These are phyloP conservation scores for Neurospora africana DNA, from an alignment of 495 filamentous ascomycete species.

Conservation along the genomic window DNA sequence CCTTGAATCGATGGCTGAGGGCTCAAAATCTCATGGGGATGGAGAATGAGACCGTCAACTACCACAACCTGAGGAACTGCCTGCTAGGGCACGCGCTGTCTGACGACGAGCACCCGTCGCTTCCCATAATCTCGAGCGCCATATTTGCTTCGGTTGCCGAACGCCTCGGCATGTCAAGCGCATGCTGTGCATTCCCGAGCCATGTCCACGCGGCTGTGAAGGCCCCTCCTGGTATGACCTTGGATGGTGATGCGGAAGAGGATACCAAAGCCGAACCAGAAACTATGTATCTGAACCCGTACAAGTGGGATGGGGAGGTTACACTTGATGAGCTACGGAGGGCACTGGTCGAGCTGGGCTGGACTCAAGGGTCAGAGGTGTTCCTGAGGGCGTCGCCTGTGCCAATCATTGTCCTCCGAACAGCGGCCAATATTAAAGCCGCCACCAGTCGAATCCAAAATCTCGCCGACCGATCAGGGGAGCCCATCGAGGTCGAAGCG, in stretches of 20 bases:
- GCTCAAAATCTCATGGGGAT: slow-evolving; percentile 59
- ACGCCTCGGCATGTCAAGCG: slow-evolving; percentile 57
- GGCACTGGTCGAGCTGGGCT: slow-evolving; percentile 54
- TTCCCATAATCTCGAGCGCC: slow-evolving; percentile 67
- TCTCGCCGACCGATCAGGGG: slow-evolving; percentile 5
- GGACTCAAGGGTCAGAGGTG: slow-evolving; percentile 40
- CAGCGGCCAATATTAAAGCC: slow-evolving; percentile 66
- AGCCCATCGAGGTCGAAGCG: slow-evolving; percentile 9
- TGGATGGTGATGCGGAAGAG: slow-evolving; percentile 41
- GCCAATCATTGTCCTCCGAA: slow-evolving; percentile 60
- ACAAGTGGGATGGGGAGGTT: slow-evolving; percentile 57
- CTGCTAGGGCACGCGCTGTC: slow-evolving; percentile 72
- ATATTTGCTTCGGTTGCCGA: slow-evolving; percentile 35
- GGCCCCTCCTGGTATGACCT: slow-evolving; percentile 45
- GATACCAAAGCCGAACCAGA: slow-evolving; percentile 24
- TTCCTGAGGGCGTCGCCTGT: slow-evolving; percentile 51
- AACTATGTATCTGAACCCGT: slow-evolving; percentile 78
- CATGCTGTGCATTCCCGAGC: slow-evolving; percentile 64
- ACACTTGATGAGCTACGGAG: slow-evolving; percentile 44
- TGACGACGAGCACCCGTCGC: slow-evolving; percentile 54
- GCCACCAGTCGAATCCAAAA: slow-evolving; percentile 27
- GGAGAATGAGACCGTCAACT: slow-evolving; percentile 44
- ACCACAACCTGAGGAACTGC: slow-evolving; percentile 72
- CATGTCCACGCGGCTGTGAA: slow-evolving; percentile 69
- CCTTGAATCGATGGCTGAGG: slow-evolving; percentile 55